A percentile compares a stretch with the other conserved stretches of the same genome.
phyloP scores from a whole-genome alignment of 2,329 filamentous ascomycete species.

The Paraphoma chrysanthemicola region DNA sequence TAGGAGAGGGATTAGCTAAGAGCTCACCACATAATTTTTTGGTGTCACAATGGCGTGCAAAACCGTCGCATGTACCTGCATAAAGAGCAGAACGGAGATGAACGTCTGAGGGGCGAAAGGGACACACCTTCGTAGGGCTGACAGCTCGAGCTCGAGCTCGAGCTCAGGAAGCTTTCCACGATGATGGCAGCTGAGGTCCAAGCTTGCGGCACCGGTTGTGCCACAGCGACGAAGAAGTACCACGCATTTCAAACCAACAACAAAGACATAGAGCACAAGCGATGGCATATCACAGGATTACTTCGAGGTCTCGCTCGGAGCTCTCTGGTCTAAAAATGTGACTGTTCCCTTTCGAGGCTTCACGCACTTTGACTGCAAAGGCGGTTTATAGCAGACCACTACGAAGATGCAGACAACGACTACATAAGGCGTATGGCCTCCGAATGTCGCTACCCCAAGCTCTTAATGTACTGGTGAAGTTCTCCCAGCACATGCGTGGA shows the following conservation, averaged over 20 bases:
- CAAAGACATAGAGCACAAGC: too few species aligned
- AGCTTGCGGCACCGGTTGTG: conserved; percentile 4
- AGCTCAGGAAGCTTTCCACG: conserved; percentile 6
- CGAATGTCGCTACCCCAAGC: too few species aligned
- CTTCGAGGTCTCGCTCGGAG: too few species aligned
- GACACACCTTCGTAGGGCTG: conserved; percentile 19
- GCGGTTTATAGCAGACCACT: too few species aligned
- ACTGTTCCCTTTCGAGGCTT: too few species aligned
- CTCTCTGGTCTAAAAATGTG: too few species aligned
- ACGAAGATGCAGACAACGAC: too few species aligned
- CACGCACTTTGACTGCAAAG: too few species aligned
- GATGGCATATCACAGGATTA: too few species aligned
- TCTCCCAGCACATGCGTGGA: neutral
- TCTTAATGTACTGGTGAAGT: neutral
- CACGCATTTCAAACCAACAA: too few species aligned
- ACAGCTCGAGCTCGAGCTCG: conserved; percentile 23
- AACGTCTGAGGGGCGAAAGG: conserved; percentile 7
- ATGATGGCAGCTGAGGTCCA: conserved; percentile 12
- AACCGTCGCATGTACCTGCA: conserved; percentile 37
- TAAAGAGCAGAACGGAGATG: conserved; percentile 2
- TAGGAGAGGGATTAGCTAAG: conserved; percentile 23
- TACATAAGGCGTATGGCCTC: too few species aligned
- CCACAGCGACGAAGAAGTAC: neutral
- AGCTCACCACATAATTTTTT: conserved; percentile 31
- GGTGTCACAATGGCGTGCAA: conserved; percentile 25